phyloP scores from a whole-genome alignment of 2,329 filamentous ascomycete genomes.

The Ceratocystis cacaofunesta region DNA sequence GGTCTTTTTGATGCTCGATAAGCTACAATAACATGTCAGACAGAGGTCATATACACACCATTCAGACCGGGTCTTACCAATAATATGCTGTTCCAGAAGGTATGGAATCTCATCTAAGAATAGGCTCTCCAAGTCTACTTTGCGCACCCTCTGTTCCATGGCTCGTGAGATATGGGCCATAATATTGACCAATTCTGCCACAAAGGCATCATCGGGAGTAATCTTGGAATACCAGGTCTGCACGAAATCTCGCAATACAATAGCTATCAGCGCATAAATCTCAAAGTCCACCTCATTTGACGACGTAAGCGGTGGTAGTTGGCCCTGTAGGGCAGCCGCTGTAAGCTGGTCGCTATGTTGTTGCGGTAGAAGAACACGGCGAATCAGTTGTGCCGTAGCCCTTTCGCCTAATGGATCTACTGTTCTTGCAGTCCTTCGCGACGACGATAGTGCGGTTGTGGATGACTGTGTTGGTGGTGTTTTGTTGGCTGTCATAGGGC shows the following conservation, averaged over 20 bases:
- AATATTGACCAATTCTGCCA: constrained; percentile 74
- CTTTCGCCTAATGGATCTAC: constrained; percentile 53
- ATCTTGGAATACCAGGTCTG: constrained; percentile 88
- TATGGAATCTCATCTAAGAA: constrained; percentile 78
- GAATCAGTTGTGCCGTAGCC: constrained; percentile 67
- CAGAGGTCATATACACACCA: neutral
- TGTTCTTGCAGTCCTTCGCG: constrained; percentile 25
- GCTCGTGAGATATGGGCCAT: constrained; percentile 84
- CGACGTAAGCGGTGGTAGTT: constrained; percentile 82
- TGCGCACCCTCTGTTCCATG: constrained; percentile 70
- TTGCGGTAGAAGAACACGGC: constrained; percentile 65
- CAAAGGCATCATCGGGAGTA: constrained; percentile 76
- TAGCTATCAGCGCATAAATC: constrained; percentile 73
- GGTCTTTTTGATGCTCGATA: constrained; percentile 54
- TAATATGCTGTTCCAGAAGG: constrained; percentile 64
- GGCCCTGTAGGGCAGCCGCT: constrained; percentile 55
- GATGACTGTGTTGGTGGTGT: constrained; percentile 16
- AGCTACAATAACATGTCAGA: constrained; percentile 33
- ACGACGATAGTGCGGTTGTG: constrained; percentile 20
- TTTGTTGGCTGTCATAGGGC: neutral
- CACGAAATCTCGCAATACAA: constrained; percentile 80
- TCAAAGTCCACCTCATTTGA: constrained; percentile 88
- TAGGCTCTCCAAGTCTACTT: constrained; percentile 68
- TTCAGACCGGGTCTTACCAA: constrained; percentile 39
- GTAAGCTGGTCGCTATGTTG: constrained; percentile 41